Evolutionary conservation across 2,329 filamentous ascomycete genomes (phyloP).

Genomic region (Thermothelomyces thermophilus): DNA sequence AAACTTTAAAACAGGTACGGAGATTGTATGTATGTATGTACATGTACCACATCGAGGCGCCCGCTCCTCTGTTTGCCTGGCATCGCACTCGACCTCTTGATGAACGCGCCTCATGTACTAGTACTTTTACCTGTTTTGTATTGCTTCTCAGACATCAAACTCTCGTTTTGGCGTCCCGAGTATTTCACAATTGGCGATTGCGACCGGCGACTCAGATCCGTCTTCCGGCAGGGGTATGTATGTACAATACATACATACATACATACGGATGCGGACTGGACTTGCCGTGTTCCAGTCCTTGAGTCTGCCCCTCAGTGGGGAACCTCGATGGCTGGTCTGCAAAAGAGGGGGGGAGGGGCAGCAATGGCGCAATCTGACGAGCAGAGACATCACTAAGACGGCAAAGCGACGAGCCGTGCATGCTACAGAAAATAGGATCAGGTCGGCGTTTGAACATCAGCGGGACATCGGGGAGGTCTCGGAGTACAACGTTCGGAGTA

Average conservation of each 20-base stretch:
- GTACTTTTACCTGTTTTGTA: no score
- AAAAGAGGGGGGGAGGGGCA: constrained; percentile 14
- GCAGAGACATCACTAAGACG: constrained; percentile 11
- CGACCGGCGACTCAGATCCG: background rate
- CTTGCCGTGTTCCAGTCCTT: constrained; percentile 3
- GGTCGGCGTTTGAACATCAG: background rate
- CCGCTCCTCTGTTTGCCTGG: no score
- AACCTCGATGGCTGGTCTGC: constrained; percentile 6
- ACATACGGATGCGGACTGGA: no score
- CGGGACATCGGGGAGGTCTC: background rate
- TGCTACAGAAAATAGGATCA: constrained; percentile 18
- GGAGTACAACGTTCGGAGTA: constrained; percentile 4
- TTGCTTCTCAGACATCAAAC: background rate
- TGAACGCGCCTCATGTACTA: background rate
- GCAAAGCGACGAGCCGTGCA: background rate
- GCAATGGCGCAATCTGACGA: constrained; percentile 25
- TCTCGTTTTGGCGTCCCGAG: background rate
- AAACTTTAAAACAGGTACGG: no score
- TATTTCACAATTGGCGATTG: background rate
- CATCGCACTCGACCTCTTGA: background rate
- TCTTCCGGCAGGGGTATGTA: background rate
- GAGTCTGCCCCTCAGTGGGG: constrained; percentile 20
- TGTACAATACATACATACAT: no score
- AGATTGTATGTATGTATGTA: no score
- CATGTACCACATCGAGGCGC: no score